Evolutionary conservation across 2,329 filamentous ascomycete genomes (phyloP).

Genomic region (Talaromyces sp.): DNA sequence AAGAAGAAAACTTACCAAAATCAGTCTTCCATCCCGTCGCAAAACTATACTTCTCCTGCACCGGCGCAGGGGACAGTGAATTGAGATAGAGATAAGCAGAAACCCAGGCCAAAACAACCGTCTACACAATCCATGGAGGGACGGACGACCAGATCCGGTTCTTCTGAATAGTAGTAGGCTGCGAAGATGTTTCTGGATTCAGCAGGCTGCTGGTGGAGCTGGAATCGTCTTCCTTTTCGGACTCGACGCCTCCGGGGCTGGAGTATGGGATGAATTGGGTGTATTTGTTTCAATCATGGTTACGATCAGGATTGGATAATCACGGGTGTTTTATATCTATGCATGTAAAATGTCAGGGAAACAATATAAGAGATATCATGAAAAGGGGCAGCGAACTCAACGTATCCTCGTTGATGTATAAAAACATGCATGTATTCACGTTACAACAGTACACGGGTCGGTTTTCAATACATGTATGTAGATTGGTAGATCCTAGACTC

Average conservation of each 20-base stretch:
- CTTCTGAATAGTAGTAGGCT: no score
- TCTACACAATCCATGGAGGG: background rate
- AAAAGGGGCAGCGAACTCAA: background rate
- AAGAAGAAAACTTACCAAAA: background rate
- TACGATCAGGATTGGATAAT: background rate
- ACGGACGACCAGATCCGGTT: background rate
- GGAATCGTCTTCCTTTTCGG: background rate
- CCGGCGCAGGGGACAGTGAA: background rate
- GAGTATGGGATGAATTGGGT: background rate
- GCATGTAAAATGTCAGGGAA: no score
- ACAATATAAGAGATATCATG: background rate
- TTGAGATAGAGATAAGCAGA: background rate
- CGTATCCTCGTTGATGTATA: no score
- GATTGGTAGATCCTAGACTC: no score
- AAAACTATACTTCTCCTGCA: slow-evolving; percentile 1
- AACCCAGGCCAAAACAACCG: background rate
- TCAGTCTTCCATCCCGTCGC: slow-evolving; percentile 1
- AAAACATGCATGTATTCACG: no score
- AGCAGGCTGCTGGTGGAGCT: background rate
- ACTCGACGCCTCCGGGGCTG: slow-evolving; percentile 1
- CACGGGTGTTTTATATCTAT: no score
- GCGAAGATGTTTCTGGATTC: background rate
- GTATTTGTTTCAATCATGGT: background rate
- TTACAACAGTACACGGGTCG: no score
- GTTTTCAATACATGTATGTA: no score